These are phyloP conservation scores for Barnettozyma siamensis DNA, from an alignment of 805 yeast species.

Conservation along the genomic window DNA sequence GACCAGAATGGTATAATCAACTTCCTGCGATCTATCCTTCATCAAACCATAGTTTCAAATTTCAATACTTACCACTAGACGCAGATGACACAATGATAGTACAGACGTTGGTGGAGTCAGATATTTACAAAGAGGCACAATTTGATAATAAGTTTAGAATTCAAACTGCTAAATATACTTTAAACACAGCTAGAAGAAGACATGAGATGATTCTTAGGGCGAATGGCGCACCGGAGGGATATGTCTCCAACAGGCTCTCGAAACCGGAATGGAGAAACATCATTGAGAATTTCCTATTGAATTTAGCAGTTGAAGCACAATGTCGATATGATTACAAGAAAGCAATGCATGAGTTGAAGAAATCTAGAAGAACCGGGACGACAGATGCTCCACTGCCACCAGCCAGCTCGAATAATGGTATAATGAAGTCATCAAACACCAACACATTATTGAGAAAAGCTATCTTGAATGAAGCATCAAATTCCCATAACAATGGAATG, in stretches of 20 bases:
- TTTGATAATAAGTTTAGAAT: constrained; percentile 47
- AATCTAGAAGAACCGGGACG: constrained; percentile 31
- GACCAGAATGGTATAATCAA: constrained; percentile 50
- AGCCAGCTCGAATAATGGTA: constrained; percentile 2
- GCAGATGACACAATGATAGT: constrained; percentile 48
- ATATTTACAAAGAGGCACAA: constrained; percentile 60
- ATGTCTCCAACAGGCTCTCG: constrained; percentile 27
- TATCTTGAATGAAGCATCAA: constrained; percentile 26
- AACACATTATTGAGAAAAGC: constrained; percentile 30
- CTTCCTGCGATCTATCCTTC: constrained; percentile 37
- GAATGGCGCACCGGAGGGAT: constrained; percentile 13
- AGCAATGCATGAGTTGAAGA: constrained; percentile 42
- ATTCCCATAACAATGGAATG: constrained; percentile 7
- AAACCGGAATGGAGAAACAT: constrained; percentile 69
- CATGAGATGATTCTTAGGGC: constrained; percentile 33
- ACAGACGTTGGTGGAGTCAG: constrained; percentile 46
- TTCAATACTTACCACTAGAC: constrained; percentile 47
- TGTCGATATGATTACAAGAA: constrained; percentile 60
- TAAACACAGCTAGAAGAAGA: constrained; percentile 48
- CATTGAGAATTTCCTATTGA: constrained; percentile 61
- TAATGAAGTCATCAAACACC: no score
- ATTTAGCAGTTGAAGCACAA: constrained; percentile 65
- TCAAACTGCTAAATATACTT: constrained; percentile 59
- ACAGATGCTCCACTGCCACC: no score
- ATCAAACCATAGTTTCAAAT: constrained; percentile 33